Evolutionary conservation across 805 yeast genomes (phyloP), one percentile per base, ranked within the genome.

Genomic region (Candida bentonensis): DNA sequence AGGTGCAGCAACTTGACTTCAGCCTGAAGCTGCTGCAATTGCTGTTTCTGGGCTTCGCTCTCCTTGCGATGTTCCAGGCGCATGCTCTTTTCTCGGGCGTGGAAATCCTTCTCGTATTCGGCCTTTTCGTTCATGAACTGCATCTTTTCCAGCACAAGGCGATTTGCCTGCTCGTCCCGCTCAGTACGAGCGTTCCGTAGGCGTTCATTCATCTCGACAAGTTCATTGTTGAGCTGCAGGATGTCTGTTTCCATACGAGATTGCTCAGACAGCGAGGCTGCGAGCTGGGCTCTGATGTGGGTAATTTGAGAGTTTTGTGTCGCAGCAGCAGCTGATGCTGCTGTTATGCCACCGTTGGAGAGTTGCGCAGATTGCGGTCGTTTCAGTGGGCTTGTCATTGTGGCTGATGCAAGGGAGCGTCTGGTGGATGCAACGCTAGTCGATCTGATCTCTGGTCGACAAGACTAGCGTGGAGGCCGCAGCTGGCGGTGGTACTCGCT

Each of bases 241-340:
- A 60, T 41, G 33, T 58, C 61, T 39, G 54, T 52, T 41, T 59
- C 64, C 22, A 57, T 53, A 40, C 49, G 49, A 22, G 42, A 22
- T 40, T 55, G 58, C 17, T 41, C 43, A 13, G 41, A 5, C 23
- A 49, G 44, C 2, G 50, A 17, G 13, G 39, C 25, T 40, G 42
- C 43, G 22, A 49, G 49, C 46, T 48, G 43, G 34, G 22, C 7
- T n/a, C 36, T 30, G 17, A 30, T 4, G 17, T 30, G 36, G n/a
- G 36, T 5, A 4, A 30, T 30, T 30, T 30, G 36, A n/a, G n/a
- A n/a, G n/a, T n/a, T n/a, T n/a, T n/a, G n/a, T n/a, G n/a, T n/a
- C n/a, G n/a, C n/a, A n/a, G n/a, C n/a, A n/a, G n/a, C n/a, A n/a
- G n/a, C n/a, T n/a, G n/a, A n/a, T n/a, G n/a, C n/a, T n/a, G n/a